Conservation (phyloP, 768 basidiomycete genomes). For the Mycena polygramma region DNA sequence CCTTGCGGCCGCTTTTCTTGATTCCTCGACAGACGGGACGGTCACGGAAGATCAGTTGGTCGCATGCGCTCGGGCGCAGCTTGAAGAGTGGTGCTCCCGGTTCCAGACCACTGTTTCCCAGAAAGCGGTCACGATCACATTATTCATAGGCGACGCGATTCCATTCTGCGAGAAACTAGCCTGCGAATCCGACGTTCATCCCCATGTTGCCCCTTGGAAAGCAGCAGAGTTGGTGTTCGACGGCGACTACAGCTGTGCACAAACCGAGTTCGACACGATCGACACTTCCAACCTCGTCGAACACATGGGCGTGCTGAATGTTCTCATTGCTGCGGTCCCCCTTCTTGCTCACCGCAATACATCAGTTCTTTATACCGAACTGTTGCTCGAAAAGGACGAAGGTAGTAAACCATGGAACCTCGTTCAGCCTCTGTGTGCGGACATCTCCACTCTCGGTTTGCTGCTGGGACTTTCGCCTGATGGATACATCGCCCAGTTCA, state of each 20-base stretch:
- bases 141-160: conserved; percentile 46
- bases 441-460: conserved; percentile 49
- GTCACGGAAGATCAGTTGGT: conserved; percentile 37
- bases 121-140: conserved; percentile 39
- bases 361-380: conserved; percentile 51
- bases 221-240: conserved; percentile 44
- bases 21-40: conserved; percentile 10
- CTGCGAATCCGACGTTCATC: conserved; percentile 22
- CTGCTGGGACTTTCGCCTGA: conserved; percentile 52
- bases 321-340: conserved; percentile 49
- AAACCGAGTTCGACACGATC: conserved; percentile 51
- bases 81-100: conserved; percentile 47
- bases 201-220: conserved; percentile 42
- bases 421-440: conserved; percentile 45
- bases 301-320: conserved; percentile 54
- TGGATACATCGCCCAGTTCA: conserved; percentile 51
- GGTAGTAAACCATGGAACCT: conserved; percentile 46
- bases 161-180: conserved; percentile 45
- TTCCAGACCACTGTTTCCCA: conserved; percentile 36
- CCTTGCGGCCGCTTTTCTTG: conserved; percentile 43
- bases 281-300: conserved; percentile 58
- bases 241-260: conserved; percentile 45
- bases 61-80: conserved; percentile 41
- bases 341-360: conserved; percentile 42
- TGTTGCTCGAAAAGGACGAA: conserved; percentile 43